Evolutionary conservation across 2,329 filamentous ascomycete species (phyloP), one percentile per base, ranked within the genome.

Genomic region (Colletotrichum falcatum): DNA sequence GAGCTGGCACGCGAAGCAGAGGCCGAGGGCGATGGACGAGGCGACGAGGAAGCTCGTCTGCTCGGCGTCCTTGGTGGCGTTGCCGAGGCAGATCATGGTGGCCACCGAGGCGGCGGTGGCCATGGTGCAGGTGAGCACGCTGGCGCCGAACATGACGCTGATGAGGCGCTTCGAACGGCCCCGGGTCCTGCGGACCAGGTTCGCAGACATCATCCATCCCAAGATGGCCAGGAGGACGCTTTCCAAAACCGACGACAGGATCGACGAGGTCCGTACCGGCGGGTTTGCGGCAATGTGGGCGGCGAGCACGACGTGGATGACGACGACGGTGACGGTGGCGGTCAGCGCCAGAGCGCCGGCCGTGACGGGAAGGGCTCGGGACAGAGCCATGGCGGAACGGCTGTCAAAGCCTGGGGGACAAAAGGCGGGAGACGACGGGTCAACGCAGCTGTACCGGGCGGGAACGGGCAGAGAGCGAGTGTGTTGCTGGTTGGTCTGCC

Each of bases 1-100:
- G n/a, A 86, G 77, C 74, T 89, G 87, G 9, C 80, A 76, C 1
- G 79, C 75, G 67, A 86, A 85, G 7, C 84, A 80, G 48, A 86
- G 66, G 12, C 81, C 83, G 61, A 89, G 78, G 18, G 83, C 78
- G 18, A 84, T 76, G 0, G 86, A 81, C 5, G 82, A 77, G 39
- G 83, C 86, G 18, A 83, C 76, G 44, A 88, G 74, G 56, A 86
- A 82, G 49, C 76, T 76, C 20, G 71, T 73, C 20, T 76, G 76
- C 8, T 77, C 77, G 3, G 78, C 73, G 12, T 75, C 73, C 11
- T 74, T 72, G 0, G 75, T 76, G 37, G 75, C 80, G 60, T 78
- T 81, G 74, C 79, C 77, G 61, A 85, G 78, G 66, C 78, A 79
- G 30, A 83, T 79, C 61, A 89, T 76, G 56, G 82, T 80, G 4